These are phyloP conservation scores for Ambrosia hybrid DNA, from an alignment of 140 eudicot species.

Conservation along the genomic window DNA sequence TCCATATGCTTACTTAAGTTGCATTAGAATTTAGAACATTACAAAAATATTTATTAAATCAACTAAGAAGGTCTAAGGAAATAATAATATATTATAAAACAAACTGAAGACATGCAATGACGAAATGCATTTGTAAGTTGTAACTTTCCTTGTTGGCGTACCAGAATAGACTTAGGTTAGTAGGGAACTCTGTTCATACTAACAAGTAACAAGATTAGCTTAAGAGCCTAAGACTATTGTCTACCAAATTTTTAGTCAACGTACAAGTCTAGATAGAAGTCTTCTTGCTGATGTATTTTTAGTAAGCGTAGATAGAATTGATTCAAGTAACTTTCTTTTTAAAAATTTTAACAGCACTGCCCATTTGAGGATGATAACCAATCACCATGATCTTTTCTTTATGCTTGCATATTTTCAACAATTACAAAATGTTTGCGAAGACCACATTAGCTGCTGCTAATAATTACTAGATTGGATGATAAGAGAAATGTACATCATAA, in stretches of 20 bases:
- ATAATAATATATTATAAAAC: neutral
- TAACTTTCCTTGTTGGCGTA: too few relatives aligned
- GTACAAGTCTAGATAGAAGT: neutral
- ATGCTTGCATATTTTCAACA: conserved; percentile 1
- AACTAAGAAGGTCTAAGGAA: too few relatives aligned
- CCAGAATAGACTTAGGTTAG: conserved; percentile 4
- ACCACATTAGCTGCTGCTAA: neutral
- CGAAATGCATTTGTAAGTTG: too few relatives aligned
- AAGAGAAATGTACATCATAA: neutral
- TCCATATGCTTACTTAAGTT: too few relatives aligned
- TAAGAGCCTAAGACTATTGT: too few relatives aligned
- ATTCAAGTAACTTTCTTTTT: too few relatives aligned
- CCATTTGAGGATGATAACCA: neutral
- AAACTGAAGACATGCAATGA: neutral
- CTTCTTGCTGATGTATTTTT: too few relatives aligned
- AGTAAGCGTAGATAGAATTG: too few relatives aligned
- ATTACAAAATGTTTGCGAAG: neutral
- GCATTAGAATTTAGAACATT: too few relatives aligned
- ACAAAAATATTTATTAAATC: too few relatives aligned
- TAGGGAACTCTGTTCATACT: neutral
- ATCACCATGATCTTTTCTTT: conserved; percentile 7
- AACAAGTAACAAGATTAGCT: neutral
- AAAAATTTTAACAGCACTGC: too few relatives aligned
- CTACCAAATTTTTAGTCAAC: too few relatives aligned
- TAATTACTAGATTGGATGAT: neutral